Conservation (phyloP, 768 basidiomycete species). For the Tylopilus subfusipes region DNA sequence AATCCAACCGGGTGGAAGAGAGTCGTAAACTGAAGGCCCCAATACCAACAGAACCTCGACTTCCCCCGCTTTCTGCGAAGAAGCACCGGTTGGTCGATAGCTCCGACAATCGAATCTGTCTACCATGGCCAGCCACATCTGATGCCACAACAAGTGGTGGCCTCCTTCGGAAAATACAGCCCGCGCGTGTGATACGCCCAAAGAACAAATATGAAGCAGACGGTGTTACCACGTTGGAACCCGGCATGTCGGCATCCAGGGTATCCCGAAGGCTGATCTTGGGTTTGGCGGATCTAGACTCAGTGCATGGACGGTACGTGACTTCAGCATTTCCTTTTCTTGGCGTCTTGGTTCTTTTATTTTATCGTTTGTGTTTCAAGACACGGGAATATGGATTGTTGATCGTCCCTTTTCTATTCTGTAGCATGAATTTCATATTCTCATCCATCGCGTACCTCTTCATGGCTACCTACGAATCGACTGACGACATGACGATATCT, state of each 20-base stretch:
- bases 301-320: conserved; percentile 57
- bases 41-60: conserved; percentile 17
- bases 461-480: conserved; percentile 58
- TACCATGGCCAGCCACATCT: conserved; percentile 20
- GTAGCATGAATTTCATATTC: conserved; percentile 57
- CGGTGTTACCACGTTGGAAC: conserved; percentile 13
- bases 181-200: conserved; percentile 26
- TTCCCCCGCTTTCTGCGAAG: conserved; percentile 22
- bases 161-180: conserved; percentile 21
- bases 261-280: conserved; percentile 28
- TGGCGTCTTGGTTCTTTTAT: not conserved
- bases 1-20: conserved; percentile 20
- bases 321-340: not conserved
- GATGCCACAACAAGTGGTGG: conserved; percentile 10
- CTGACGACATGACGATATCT: conserved; percentile 69
- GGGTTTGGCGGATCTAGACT: conserved; percentile 56
- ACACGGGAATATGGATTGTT: conserved; percentile 6
- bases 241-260: conserved; percentile 14
- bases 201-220: conserved; percentile 27
- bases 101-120: conserved; percentile 17
- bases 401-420: conserved; percentile 3
- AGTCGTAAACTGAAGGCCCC: conserved; percentile 25
- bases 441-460: conserved; percentile 63
- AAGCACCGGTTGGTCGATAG: conserved; percentile 20
- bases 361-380: not conserved